Conservation (phyloP, 345 rosid species). For the Gossypium arboreum region DNA sequence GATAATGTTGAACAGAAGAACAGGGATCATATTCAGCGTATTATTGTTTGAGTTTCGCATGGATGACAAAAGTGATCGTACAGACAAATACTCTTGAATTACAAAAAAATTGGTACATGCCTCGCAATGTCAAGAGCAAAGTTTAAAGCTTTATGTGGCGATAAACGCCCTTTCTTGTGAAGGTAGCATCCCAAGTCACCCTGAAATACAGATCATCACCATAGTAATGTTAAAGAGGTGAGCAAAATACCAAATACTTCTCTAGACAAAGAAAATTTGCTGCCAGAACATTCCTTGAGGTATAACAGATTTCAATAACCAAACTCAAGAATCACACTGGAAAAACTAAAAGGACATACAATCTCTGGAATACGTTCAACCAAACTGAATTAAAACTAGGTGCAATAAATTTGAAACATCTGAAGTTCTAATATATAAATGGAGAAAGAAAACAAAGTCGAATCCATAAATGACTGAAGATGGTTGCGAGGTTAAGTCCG, state of each 20-base stretch:
- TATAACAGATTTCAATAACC: background rate
- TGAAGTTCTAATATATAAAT: background rate
- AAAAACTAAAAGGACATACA: background rate
- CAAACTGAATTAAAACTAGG: background rate
- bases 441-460: background rate
- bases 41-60: background rate
- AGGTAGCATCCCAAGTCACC: slow-evolving; percentile 83
- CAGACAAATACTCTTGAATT: background rate
- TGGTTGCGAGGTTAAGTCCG: background rate
- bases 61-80: background rate
- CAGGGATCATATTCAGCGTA: background rate
- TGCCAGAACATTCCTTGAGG: background rate
- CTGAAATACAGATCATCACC: slow-evolving; percentile 37
- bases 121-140: slow-evolving; percentile 91
- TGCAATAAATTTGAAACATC: slow-evolving; percentile 1
- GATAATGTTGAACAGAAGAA: background rate
- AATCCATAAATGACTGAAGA: slow-evolving; percentile 5
- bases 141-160: slow-evolving; percentile 71
- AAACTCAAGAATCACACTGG: background rate
- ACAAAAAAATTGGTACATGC: slow-evolving; percentile 33
- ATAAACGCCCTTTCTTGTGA: slow-evolving; percentile 84
- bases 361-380: background rate
- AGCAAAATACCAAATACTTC: background rate
- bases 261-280: background rate
- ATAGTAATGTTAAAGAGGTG: background rate